Base-by-base conservation (phyloP, 352 stramenopile genomes). In the Globisporangium nunn region DNA sequence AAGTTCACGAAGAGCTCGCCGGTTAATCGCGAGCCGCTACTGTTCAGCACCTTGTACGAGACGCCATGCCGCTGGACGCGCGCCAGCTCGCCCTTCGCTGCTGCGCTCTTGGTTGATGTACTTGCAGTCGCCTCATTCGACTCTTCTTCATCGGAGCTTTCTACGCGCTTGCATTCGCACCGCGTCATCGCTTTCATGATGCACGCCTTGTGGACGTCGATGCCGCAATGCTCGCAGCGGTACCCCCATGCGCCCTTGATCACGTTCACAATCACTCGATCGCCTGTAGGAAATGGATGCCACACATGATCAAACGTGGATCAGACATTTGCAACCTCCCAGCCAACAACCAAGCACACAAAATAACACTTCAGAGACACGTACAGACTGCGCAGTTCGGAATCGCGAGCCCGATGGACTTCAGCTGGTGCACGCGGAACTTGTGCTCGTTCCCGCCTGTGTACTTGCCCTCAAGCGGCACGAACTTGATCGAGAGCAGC, bases 151-250 rank as follows among this genome's bases (percentile, higher is more conserved):
- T 54, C 39, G 15, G 37, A 6, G 50, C 48, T 30, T 15, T 4
- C n/a, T 0, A 35, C 33, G 14, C 52, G 58, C 29, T 69, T 81
- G 57, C 84, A 94, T 59, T 86, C 74, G 50, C 82, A 85, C 23
- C 83, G 78, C 23, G 76, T 81, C 61, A 87, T 90, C 49, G 84
- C 85, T 51, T 91, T 91, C 81, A 95, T 93, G 60, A 95, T 91
- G 51, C 85, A 95, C 3, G 59, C 65, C 62, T 95, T 95, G 59
- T 95, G 85, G 0, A 90, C 85, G 49, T 95, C 85, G 49, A 93
- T 80, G 10, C 68, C 70, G 59, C 85, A 95, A 0, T 79, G 64
- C 52, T 95, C 85, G 50, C 85, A 95, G 1, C 85, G 81, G 56
- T 93, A 95, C 4, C 85, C 85, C 81, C 81, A 91, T n/a, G 74